phyloP scores from a whole-genome alignment of 306 rosid genomes.

The Quercus cerris region DNA sequence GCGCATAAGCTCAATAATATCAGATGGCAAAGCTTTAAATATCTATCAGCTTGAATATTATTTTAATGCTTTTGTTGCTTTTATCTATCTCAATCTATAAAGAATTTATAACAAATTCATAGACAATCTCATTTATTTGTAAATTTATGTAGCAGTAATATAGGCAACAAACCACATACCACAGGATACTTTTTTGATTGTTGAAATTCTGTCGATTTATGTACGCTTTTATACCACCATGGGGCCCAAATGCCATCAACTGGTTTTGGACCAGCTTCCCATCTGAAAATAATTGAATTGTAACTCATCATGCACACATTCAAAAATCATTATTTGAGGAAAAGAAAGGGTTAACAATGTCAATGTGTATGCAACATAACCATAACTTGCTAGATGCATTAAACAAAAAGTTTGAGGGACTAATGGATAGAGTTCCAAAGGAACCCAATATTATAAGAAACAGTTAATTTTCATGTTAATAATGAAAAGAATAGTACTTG shows the following conservation, averaged over 20 bases:
- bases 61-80: background rate
- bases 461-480: background rate
- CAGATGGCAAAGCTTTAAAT: background rate
- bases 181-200: conserved; percentile 47
- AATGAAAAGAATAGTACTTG: background rate
- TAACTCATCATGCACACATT: conserved; percentile 18
- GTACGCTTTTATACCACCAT: conserved; percentile 73
- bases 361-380: conserved; percentile 1
- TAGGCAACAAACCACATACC: conserved; percentile 36
- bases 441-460: background rate
- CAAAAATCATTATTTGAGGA: conserved; percentile 2
- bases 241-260: conserved; percentile 85
- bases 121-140: background rate
- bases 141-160: background rate
- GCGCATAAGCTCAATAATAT: conserved; percentile 12
- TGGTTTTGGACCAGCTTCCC: conserved; percentile 80
- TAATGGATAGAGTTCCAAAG: background rate
- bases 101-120: background rate
- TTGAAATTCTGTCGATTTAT: conserved; percentile 60
- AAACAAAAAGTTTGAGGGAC: background rate
- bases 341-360: background rate
- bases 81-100: background rate
- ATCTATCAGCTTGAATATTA: background rate
- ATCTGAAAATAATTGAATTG: conserved; percentile 44
- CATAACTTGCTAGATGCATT: background rate